Base-by-base conservation (phyloP, 2,329 filamentous ascomycete genomes). In the Nemania sp. region DNA sequence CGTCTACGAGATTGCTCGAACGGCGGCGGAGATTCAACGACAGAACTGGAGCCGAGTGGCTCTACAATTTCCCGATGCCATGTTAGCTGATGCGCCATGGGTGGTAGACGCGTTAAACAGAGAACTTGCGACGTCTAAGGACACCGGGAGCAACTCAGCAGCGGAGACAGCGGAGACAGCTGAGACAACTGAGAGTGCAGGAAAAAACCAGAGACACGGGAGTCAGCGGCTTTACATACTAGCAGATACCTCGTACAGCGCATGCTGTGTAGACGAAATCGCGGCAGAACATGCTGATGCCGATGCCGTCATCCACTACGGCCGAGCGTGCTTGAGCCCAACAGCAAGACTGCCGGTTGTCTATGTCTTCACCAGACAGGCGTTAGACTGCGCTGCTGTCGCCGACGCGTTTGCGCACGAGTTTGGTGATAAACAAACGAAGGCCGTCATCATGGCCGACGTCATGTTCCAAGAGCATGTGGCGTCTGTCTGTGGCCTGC, bases 181-280 rank as follows among this genome's bases (percentile, higher is more conserved):
- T 27, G 45, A 20, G 5, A 5, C 32, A 20, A 2, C 24, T 20
- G 38, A n/a, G 24, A 45, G 45, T 1, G 32, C 18, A 45, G 53
- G 72, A 60, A 62, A 63, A 32, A 32, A n/a, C 6, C 52, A 60
- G 22, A 62, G 55, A 8, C 58, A 62, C 47, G 68, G 27, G 8
- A 76, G 77, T 32, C 77, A 24, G 5, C 27, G 85, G 69, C 84
- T 98, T 60, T 97, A 92, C 74, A 94, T 99, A 68, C 84, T 99
- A 20, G 96, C 92, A 35, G 96, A 99, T 79, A 98, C 96, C 2
- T 98, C 95, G 1, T 99, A 98, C 80, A 97, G 96, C 67, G 91
- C 95, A 0, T 99, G 96, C 81, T 99, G 96, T 76, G 94, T 98
- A 20, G 96, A 99, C 76, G 96, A 99, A 82, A 91, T 98, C 47